Evolutionary conservation across 306 rosid species (phyloP).

Genomic region (Vigna nakashimae): DNA sequence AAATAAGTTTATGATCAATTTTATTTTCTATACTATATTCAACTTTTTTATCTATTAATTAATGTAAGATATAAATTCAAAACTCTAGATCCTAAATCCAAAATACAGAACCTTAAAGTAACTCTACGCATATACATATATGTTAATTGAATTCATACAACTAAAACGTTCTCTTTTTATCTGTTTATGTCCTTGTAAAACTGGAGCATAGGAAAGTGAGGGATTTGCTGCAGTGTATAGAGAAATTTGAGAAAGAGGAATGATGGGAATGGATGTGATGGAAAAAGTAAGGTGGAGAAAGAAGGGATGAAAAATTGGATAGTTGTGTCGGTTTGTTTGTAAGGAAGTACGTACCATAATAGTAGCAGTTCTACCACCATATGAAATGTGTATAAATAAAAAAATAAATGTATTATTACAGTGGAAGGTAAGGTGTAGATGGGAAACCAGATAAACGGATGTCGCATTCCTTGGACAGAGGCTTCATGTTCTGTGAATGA

Average conservation of each 20-base stretch:
- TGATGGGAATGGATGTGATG: background rate
- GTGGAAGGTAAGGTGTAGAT: conserved; percentile 33
- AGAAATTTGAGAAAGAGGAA: background rate
- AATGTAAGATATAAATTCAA: too few relatives aligned
- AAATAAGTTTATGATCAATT: too few relatives aligned
- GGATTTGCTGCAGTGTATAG: background rate
- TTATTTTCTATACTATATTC: too few relatives aligned
- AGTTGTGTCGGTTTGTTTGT: conserved; percentile 9
- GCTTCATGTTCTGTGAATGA: conserved; percentile 77
- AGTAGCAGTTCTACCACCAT: background rate
- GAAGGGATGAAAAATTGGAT: background rate
- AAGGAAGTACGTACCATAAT: background rate
- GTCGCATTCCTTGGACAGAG: conserved; percentile 44
- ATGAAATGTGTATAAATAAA: background rate
- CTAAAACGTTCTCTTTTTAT: too few relatives aligned
- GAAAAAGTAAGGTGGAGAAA: background rate
- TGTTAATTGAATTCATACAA: too few relatives aligned
- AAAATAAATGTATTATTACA: background rate
- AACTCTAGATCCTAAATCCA: too few relatives aligned
- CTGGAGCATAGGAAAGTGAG: background rate
- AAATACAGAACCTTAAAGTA: too few relatives aligned
- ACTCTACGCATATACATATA: too few relatives aligned
- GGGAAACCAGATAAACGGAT: conserved; percentile 34
- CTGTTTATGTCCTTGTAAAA: background rate
- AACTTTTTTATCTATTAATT: too few relatives aligned